These are phyloP conservation scores for Rhytidhysteron rufulum DNA, from an alignment of 2,329 filamentous ascomycete species.

Conservation along the genomic window DNA sequence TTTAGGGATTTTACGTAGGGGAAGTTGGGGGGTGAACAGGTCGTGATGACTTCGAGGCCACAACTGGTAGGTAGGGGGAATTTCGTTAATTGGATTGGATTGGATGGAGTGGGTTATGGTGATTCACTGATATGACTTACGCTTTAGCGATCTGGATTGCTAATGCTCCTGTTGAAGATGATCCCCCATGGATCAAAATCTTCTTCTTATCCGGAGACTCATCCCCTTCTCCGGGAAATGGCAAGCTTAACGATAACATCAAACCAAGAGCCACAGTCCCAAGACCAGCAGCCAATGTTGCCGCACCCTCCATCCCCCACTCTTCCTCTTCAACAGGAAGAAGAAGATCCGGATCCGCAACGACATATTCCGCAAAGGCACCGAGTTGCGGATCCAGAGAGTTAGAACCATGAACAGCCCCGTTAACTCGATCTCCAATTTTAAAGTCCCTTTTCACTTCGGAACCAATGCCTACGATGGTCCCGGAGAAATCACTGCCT, in stretches of 20 bases:
- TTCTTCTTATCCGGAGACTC: neutral
- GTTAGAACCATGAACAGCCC: conserved; percentile 8
- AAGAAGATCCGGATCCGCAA: conserved; percentile 46
- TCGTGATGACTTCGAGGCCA: conserved; percentile 7
- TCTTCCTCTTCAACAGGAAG: conserved; percentile 43
- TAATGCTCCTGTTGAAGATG: neutral
- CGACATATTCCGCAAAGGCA: conserved; percentile 48
- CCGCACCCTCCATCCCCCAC: conserved; percentile 44
- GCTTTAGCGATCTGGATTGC: neutral
- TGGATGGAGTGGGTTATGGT: too few species aligned
- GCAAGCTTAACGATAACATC: neutral
- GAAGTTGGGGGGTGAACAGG: conserved; percentile 8
- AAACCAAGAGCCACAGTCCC: neutral
- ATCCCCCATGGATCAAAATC: neutral
- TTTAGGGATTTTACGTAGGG: conserved; percentile 6
- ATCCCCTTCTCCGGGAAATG: neutral
- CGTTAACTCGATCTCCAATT: conserved; percentile 8
- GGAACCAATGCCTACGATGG: conserved; percentile 20
- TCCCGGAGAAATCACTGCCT: conserved; percentile 50
- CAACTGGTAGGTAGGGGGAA: conserved; percentile 1
- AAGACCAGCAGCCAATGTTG: conserved; percentile 23
- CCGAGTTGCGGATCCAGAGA: conserved; percentile 40
- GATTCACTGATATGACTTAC: neutral
- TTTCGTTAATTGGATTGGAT: neutral
- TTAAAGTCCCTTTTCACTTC: conserved; percentile 5